Evolutionary conservation across 1,284 basidiomycete genomes (phyloP).

Genomic region (Ustilago crameri): DNA sequence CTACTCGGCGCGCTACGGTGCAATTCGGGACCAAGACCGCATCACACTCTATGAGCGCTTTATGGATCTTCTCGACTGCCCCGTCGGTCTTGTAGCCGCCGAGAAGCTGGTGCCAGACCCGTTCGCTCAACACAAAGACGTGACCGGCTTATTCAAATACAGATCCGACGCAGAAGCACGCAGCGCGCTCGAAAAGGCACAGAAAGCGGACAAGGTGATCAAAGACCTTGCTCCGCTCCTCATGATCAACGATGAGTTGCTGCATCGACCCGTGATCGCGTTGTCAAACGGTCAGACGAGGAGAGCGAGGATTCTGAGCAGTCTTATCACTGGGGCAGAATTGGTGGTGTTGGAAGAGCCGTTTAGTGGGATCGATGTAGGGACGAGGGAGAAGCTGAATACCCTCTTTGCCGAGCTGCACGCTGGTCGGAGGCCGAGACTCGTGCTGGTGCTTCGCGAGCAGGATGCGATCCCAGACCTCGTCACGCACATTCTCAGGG

Average conservation of each 20-base stretch:
- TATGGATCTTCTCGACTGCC: slow-evolving; percentile 54
- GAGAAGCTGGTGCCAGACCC: slow-evolving; percentile 57
- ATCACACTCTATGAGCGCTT: slow-evolving; percentile 62
- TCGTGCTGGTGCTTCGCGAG: slow-evolving; percentile 82
- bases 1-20: slow-evolving; percentile 62
- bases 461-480: slow-evolving; percentile 85
- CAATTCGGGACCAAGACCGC: slow-evolving; percentile 60
- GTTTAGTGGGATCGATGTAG: slow-evolving; percentile 50
- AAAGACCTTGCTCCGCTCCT: slow-evolving; percentile 48
- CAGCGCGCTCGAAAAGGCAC: slow-evolving; percentile 16
- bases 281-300: slow-evolving; percentile 93
- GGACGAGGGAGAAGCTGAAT: slow-evolving; percentile 31
- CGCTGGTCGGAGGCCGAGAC: slow-evolving; percentile 69
- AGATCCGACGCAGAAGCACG: slow-evolving; percentile 10
- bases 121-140: slow-evolving; percentile 21
- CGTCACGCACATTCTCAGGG: slow-evolving; percentile 79
- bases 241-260: slow-evolving; percentile 47
- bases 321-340: slow-evolving; percentile 76
- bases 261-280: slow-evolving; percentile 69
- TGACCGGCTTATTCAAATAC: slow-evolving; percentile 53
- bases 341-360: slow-evolving; percentile 69
- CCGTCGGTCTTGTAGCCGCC: slow-evolving; percentile 52
- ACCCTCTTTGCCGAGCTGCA: slow-evolving; percentile 74
- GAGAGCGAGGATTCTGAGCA: slow-evolving; percentile 83
- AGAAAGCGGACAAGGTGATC: slow-evolving; percentile 35